Percentiles rank a stretch among this genome's conserved stretches.
These are phyloP conservation scores for Polychytrium aggregatum DNA, from an alignment of 192 early-diverging fungal species.

Conservation along the genomic window DNA sequence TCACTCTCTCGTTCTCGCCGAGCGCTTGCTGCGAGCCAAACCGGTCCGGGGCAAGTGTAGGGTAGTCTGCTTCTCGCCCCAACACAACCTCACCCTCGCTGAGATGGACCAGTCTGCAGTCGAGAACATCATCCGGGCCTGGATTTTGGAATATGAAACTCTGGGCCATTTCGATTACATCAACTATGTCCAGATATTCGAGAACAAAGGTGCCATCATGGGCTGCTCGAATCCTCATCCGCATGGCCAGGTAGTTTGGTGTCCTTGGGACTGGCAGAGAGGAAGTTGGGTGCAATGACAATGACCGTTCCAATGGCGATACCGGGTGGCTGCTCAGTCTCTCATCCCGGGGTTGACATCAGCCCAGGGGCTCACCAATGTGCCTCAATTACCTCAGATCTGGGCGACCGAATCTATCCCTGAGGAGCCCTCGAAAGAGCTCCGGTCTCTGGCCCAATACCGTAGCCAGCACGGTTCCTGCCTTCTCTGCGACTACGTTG, in stretches of 20 bases:
- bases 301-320: background rate
- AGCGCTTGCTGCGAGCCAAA: constrained; percentile 21
- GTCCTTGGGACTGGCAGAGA: background rate
- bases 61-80: constrained; percentile 89
- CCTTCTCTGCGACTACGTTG: constrained; percentile 75
- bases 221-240: constrained; percentile 97
- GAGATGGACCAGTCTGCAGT: constrained; percentile 68
- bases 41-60: constrained; percentile 61
- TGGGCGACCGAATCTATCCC: constrained; percentile 85
- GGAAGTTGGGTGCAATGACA: background rate
- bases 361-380: background rate
- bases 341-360: background rate
- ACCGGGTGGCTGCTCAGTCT: background rate
- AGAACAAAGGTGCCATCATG: constrained; percentile 95
- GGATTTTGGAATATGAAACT: constrained; percentile 54
- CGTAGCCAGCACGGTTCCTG: constrained; percentile 42
- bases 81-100: constrained; percentile 79
- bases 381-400: constrained; percentile 25
- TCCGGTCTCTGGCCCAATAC: constrained; percentile 54
- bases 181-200: constrained; percentile 87
- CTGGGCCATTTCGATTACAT: constrained; percentile 42
- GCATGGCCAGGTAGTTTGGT: constrained; percentile 59
- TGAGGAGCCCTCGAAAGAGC: constrained; percentile 64
- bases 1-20: no score
- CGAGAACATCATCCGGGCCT: constrained; percentile 51